Conservation (phyloP, 306 rosid genomes). For the Datisca glomerata region DNA sequence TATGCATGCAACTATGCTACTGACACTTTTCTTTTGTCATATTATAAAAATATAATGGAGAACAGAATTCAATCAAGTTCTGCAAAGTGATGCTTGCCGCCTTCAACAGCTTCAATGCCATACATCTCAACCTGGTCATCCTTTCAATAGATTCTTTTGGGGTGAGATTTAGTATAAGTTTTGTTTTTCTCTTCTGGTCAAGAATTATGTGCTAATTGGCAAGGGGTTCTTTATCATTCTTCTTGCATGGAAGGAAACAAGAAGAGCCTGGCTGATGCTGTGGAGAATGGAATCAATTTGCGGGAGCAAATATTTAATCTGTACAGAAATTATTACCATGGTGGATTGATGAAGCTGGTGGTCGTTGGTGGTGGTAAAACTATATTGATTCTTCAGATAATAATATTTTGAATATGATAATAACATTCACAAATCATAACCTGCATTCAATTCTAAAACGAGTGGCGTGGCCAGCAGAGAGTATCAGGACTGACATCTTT, state of each 20-base stretch:
- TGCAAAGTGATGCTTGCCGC: conserved; percentile 82
- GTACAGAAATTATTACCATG: conserved; percentile 68
- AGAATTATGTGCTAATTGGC: conserved; percentile 11
- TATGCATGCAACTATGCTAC: too few relatives aligned
- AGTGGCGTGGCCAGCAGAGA: too few relatives aligned
- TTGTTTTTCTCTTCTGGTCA: conserved; percentile 13
- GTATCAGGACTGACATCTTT: too few relatives aligned
- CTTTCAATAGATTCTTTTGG: conserved; percentile 79
- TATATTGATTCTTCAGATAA: too few relatives aligned
- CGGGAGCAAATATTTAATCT: conserved; percentile 62
- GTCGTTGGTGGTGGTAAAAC: conserved; percentile 94
- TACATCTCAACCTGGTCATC: conserved; percentile 62
- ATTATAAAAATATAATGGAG: conserved; percentile 26
- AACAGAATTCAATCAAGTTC: conserved; percentile 82
- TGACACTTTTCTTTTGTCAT: conserved; percentile 21
- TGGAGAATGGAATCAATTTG: conserved; percentile 81
- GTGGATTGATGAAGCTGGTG: conserved; percentile 95
- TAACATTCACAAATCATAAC: too few relatives aligned
- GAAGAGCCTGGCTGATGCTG: conserved; percentile 87
- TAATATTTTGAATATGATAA: too few relatives aligned
- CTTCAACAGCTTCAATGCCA: conserved; percentile 91
- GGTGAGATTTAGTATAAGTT: conserved; percentile 34
- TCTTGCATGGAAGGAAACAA: conserved; percentile 59
- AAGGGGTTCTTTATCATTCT: conserved; percentile 11
- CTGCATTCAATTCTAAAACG: too few relatives aligned